These are phyloP conservation scores for Hebeloma cylindrosporum DNA, from an alignment of 768 basidiomycete genomes.

Conservation along the genomic window DNA sequence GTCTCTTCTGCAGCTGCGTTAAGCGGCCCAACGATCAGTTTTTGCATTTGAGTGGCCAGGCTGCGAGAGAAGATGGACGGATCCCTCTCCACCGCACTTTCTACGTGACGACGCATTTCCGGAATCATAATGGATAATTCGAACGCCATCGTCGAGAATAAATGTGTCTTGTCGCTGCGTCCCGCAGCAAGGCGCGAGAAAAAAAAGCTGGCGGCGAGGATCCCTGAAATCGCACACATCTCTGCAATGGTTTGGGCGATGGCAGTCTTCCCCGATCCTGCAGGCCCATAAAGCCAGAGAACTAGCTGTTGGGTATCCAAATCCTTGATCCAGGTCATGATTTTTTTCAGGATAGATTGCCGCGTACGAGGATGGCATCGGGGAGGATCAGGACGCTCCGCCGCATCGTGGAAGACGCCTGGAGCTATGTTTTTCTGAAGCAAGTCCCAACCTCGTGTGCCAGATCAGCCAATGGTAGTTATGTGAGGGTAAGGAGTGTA, in stretches of 20 bases:
- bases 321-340: constrained; percentile 1
- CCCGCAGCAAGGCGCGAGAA: not conserved
- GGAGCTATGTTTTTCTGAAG: too few species aligned
- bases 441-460: too few species aligned
- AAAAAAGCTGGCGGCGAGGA: constrained; percentile 10
- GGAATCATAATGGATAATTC: constrained; percentile 17
- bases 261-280: constrained; percentile 19
- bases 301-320: not conserved
- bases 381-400: constrained; percentile 4
- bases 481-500: too few species aligned
- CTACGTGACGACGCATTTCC: not conserved
- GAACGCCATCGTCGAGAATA: constrained; percentile 19
- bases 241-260: constrained; percentile 18
- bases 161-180: not conserved
- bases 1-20: not conserved
- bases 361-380: constrained; percentile 10
- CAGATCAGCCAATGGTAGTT: too few species aligned
- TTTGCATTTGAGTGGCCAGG: constrained; percentile 8
- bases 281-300: constrained; percentile 21
- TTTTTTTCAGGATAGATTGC: not conserved
- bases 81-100: constrained; percentile 3
- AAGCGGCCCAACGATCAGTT: constrained; percentile 12
- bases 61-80: constrained; percentile 7
- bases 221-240: not conserved
- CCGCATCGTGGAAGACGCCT: constrained; percentile 10